Percentiles rank a stretch among this genome's conserved stretches.
These are phyloP conservation scores for Daldinia concentrica DNA, from an alignment of 495 filamentous ascomycete genomes.

Conservation along the genomic window DNA sequence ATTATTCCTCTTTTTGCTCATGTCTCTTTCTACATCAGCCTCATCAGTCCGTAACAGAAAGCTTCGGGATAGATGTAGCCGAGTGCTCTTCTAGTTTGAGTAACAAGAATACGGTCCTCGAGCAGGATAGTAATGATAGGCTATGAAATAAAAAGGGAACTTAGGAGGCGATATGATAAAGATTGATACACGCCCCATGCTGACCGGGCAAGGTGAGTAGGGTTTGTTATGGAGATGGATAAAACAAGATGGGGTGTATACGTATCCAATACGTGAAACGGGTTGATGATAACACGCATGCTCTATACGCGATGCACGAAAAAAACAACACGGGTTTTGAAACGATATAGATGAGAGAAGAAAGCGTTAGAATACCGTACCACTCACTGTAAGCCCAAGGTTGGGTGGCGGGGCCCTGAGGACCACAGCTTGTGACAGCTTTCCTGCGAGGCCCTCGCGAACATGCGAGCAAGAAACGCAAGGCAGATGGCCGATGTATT, in stretches of 20 bases:
- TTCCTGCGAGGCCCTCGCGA: constrained; percentile 25
- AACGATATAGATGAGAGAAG: constrained; percentile 30
- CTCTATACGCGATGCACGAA: constrained; percentile 11
- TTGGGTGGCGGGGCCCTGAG: constrained; percentile 27
- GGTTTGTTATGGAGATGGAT: constrained; percentile 26
- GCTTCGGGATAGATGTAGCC: constrained; percentile 23
- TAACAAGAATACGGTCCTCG: constrained; percentile 18
- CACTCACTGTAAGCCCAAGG: constrained; percentile 11
- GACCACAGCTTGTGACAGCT: constrained; percentile 24
- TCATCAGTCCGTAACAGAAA: background rate
- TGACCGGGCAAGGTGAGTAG: background rate
- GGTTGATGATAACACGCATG: constrained; percentile 32
- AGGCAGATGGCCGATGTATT: constrained; percentile 20
- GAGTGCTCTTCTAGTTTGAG: constrained; percentile 25
- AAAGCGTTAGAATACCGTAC: constrained; percentile 31
- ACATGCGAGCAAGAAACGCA: constrained; percentile 31
- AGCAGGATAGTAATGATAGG: constrained; percentile 16
- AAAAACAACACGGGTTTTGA: constrained; percentile 19
- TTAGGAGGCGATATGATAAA: constrained; percentile 21
- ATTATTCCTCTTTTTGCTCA: constrained; percentile 13
- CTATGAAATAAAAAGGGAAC: constrained; percentile 15
- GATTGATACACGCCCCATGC: constrained; percentile 1
- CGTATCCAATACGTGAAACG: constrained; percentile 30
- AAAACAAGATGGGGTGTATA: constrained; percentile 33
- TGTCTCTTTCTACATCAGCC: constrained; percentile 16